These are phyloP conservation scores for Sideroxylon spinosum DNA, from an alignment of 179 eudicot genomes.

Conservation along the genomic window DNA sequence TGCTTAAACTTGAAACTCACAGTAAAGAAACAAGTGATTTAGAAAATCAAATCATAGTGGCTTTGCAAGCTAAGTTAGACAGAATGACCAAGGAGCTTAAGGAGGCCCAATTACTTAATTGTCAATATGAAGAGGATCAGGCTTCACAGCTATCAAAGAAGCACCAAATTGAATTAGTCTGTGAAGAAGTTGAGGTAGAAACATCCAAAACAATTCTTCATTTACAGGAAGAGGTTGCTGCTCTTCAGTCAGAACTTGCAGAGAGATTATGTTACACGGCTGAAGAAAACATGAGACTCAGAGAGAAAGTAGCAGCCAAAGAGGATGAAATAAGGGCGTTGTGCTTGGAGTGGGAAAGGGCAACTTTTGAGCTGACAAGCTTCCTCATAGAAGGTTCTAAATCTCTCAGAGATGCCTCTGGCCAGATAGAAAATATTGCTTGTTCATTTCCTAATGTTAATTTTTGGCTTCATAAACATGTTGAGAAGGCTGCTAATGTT, in stretches of 20 bases:
- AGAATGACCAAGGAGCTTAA: conserved; percentile 41
- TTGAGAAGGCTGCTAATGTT: conserved; percentile 50
- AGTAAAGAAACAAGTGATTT: background rate
- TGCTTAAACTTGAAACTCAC: conserved; percentile 10
- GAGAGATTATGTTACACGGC: conserved; percentile 29
- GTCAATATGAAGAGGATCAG: conserved; percentile 36
- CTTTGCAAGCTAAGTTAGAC: conserved; percentile 41
- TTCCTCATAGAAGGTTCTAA: conserved; percentile 60
- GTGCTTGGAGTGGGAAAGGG: conserved; percentile 54
- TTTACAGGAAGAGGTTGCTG: conserved; percentile 50
- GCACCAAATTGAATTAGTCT: conserved; percentile 40
- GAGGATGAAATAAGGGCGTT: conserved; percentile 37
- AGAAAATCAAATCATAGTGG: conserved; percentile 15
- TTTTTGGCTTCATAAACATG: conserved; percentile 42
- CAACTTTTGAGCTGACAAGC: conserved; percentile 54
- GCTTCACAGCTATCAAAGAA: conserved; percentile 25
- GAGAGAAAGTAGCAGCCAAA: conserved; percentile 38
- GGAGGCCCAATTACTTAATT: conserved; percentile 33
- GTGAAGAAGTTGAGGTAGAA: conserved; percentile 56
- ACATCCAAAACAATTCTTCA: conserved; percentile 49
- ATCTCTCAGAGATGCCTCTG: conserved; percentile 51
- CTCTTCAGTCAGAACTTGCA: conserved; percentile 41
- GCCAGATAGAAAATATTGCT: conserved; percentile 42
- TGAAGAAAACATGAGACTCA: conserved; percentile 42
- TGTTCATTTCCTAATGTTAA: conserved; percentile 45